Evolutionary conservation across 1,284 basidiomycete genomes (phyloP).

Genomic region (Ustilago nuda): DNA sequence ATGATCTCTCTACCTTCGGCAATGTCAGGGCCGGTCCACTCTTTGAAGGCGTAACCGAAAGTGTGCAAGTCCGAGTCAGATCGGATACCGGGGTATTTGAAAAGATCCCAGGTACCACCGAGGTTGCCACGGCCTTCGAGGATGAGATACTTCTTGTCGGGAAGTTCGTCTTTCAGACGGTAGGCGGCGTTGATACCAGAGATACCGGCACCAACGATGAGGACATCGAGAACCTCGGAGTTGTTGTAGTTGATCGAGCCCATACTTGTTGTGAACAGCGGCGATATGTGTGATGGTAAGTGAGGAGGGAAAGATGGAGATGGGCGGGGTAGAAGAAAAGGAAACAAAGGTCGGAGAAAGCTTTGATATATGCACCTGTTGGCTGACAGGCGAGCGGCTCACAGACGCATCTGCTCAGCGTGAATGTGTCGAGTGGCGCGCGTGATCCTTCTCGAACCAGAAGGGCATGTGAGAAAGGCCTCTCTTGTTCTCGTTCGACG

Average conservation of each 20-base stretch:
- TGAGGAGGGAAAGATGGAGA: background rate
- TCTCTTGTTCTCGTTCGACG: too few relatives aligned
- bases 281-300: background rate
- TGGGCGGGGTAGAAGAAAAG: background rate
- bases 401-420: background rate
- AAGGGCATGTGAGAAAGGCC: conserved; percentile 1
- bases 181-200: conserved; percentile 68
- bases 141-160: conserved; percentile 56
- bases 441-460: background rate
- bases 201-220: conserved; percentile 67
- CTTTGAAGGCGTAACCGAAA: conserved; percentile 55
- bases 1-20: conserved; percentile 62
- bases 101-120: conserved; percentile 65
- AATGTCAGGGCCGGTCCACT: conserved; percentile 59
- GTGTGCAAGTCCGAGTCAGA: conserved; percentile 53
- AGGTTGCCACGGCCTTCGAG: conserved; percentile 51
- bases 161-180: conserved; percentile 54
- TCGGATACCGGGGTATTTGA: conserved; percentile 58
- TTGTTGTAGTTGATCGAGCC: conserved; percentile 43
- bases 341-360: background rate
- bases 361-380: background rate
- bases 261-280: conserved; percentile 17
- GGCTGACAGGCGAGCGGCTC: background rate
- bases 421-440: conserved; percentile 1
- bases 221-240: conserved; percentile 52